phyloP scores from a whole-genome alignment of 768 basidiomycete genomes.

The Leccinum boreale region DNA sequence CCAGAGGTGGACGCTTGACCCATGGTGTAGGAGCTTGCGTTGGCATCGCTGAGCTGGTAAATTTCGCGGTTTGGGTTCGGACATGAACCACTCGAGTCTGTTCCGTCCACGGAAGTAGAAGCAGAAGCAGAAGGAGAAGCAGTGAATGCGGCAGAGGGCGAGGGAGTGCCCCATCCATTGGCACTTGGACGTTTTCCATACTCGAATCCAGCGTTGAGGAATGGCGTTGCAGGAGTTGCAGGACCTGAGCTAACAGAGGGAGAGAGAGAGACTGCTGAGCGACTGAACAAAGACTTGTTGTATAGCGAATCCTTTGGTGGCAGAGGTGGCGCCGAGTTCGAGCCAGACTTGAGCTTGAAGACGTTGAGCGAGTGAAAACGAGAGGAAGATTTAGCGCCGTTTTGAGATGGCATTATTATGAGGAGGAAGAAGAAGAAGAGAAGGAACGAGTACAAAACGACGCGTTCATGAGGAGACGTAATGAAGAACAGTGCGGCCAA shows the following conservation, averaged over 20 bases:
- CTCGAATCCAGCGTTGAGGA: neutral
- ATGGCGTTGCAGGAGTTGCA: constrained; percentile 20
- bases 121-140: constrained; percentile 1
- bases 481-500: too few species aligned
- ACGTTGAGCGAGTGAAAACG: constrained; percentile 41
- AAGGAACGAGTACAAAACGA: neutral
- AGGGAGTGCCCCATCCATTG: constrained; percentile 15
- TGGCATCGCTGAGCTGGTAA: constrained; percentile 18
- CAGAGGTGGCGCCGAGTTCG: constrained; percentile 34
- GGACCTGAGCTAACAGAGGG: constrained; percentile 33
- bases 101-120: constrained; percentile 21
- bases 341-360: constrained; percentile 35
- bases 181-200: neutral
- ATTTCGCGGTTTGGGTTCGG: constrained; percentile 6
- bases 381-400: constrained; percentile 29
- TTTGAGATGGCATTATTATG: neutral
- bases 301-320: constrained; percentile 58
- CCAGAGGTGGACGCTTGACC: constrained; percentile 1
- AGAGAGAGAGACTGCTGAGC: constrained; percentile 47
- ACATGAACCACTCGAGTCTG: constrained; percentile 26
- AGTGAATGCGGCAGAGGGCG: constrained; percentile 8
- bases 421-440: neutral
- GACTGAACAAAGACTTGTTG: constrained; percentile 36
- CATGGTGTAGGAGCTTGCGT: constrained; percentile 13
- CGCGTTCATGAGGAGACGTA: constrained; percentile 1